Evolutionary conservation across 2,329 filamentous ascomycete species (phyloP).

Genomic region (Mycosphaerella sp.): DNA sequence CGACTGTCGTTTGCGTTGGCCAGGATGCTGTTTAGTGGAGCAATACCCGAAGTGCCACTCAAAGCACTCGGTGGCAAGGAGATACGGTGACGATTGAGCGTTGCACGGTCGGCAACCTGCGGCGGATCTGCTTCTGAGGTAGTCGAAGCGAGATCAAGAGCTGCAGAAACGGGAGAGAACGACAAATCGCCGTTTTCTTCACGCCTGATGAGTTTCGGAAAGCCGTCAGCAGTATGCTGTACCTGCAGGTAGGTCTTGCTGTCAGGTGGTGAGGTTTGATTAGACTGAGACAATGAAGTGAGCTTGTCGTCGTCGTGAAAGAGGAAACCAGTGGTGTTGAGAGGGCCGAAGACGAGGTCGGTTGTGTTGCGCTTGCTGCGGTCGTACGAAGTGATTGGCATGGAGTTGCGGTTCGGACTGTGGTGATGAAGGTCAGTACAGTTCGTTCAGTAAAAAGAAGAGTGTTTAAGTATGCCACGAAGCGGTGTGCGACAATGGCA

Average conservation of each 20-base stretch:
- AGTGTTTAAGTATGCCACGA: conserved; percentile 10
- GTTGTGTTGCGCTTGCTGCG: conserved; percentile 54
- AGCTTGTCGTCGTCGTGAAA: conserved; percentile 60
- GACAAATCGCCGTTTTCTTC: conserved; percentile 50
- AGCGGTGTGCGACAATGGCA: conserved; percentile 12
- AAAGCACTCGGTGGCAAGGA: conserved; percentile 34
- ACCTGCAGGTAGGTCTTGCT: conserved; percentile 64
- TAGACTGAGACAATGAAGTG: conserved; percentile 33
- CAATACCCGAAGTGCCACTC: conserved; percentile 31
- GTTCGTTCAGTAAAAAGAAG: neutral
- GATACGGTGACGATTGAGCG: conserved; percentile 39
- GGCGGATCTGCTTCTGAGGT: conserved; percentile 51
- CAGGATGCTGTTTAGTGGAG: conserved; percentile 36
- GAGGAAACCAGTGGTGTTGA: conserved; percentile 76
- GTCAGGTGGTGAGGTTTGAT: conserved; percentile 52
- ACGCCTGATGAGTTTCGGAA: conserved; percentile 73
- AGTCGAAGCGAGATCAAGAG: conserved; percentile 71
- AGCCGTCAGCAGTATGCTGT: conserved; percentile 72
- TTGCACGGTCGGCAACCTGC: conserved; percentile 58
- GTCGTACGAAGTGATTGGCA: conserved; percentile 73
- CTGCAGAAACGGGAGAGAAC: conserved; percentile 71
- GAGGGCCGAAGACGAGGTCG: conserved; percentile 61
- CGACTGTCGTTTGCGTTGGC: conserved; percentile 38
- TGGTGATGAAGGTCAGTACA: conserved; percentile 22
- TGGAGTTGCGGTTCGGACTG: conserved; percentile 84